Conservation (phyloP, 495 filamentous ascomycete genomes). For the Podospora appendiculata region DNA sequence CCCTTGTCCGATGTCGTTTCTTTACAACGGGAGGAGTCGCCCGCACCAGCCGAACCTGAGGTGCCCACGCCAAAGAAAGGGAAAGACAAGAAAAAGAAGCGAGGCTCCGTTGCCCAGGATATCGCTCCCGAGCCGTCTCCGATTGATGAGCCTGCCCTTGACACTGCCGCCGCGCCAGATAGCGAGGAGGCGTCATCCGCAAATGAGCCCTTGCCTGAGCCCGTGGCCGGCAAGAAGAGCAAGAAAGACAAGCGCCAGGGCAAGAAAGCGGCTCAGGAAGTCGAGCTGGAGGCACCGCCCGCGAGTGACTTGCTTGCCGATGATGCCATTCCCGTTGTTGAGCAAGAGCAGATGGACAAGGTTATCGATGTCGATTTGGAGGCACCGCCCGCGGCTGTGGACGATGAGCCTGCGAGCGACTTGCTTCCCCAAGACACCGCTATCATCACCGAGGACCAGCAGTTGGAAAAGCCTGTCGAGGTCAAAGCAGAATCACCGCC, state of each 20-base stretch:
- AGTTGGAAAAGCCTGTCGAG: background rate
- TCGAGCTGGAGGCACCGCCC: background rate
- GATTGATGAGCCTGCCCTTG: background rate
- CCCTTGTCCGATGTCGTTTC: background rate
- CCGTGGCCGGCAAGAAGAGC: constrained; percentile 15
- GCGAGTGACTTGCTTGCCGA: background rate
- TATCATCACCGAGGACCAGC: background rate
- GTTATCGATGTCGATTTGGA: background rate
- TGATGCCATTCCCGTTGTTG: background rate
- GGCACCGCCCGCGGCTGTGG: background rate
- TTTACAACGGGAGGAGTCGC: background rate
- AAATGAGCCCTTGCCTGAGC: constrained; percentile 4
- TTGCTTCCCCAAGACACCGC: background rate
- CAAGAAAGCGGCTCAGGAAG: constrained; percentile 10
- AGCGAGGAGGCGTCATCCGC: too few relatives aligned
- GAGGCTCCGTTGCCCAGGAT: constrained; percentile 9
- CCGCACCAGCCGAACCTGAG: background rate
- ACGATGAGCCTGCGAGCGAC: background rate
- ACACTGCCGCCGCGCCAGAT: too few relatives aligned
- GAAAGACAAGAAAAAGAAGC: constrained; percentile 28
- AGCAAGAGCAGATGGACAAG: too few relatives aligned
- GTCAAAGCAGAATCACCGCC: background rate
- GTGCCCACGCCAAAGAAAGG: constrained; percentile 13
- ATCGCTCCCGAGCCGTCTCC: background rate
- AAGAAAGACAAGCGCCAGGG: constrained; percentile 16